Evolutionary conservation across 192 early-diverging fungal genomes (phyloP).

Genomic region (Rhizoclosmatium globosum): DNA sequence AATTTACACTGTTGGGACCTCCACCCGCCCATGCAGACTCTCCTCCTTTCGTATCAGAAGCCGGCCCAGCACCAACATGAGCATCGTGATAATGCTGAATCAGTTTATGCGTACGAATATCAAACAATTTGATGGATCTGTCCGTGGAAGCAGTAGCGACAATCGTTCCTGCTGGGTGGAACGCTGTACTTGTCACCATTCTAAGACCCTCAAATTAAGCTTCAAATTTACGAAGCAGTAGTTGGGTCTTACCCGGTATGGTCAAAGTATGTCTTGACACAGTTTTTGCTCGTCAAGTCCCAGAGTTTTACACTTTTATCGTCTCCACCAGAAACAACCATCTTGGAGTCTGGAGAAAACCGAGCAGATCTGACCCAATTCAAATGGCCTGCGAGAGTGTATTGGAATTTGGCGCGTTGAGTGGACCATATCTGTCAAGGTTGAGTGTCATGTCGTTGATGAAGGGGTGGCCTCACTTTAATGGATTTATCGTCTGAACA

Average conservation of each 20-base stretch:
- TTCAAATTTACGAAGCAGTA: background rate
- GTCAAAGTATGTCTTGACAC: constrained; percentile 70
- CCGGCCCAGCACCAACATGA: constrained; percentile 38
- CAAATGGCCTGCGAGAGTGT: constrained; percentile 64
- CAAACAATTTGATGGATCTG: constrained; percentile 64
- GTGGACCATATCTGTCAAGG: constrained; percentile 62
- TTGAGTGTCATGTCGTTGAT: background rate
- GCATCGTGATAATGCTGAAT: constrained; percentile 68
- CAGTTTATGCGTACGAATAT: constrained; percentile 66
- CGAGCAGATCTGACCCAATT: constrained; percentile 67
- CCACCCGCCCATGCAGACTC: constrained; percentile 38
- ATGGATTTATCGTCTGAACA: constrained; percentile 67
- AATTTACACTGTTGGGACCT: constrained; percentile 65
- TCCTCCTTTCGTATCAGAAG: constrained; percentile 24
- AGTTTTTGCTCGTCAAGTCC: constrained; percentile 58
- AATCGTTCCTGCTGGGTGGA: constrained; percentile 62
- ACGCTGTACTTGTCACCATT: constrained; percentile 59
- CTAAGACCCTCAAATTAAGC: constrained; percentile 36
- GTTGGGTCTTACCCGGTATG: constrained; percentile 56
- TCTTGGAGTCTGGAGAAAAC: constrained; percentile 59
- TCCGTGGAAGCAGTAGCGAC: constrained; percentile 63
- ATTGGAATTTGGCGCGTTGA: constrained; percentile 63
- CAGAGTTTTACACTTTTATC: constrained; percentile 69
- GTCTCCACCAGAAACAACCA: constrained; percentile 66
- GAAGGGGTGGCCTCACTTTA: constrained; percentile 47